A percentile compares a stretch with the other conserved stretches of the same genome.
Evolutionary conservation across 306 rosid species (phyloP).

Genomic region (Lotus japonicus): DNA sequence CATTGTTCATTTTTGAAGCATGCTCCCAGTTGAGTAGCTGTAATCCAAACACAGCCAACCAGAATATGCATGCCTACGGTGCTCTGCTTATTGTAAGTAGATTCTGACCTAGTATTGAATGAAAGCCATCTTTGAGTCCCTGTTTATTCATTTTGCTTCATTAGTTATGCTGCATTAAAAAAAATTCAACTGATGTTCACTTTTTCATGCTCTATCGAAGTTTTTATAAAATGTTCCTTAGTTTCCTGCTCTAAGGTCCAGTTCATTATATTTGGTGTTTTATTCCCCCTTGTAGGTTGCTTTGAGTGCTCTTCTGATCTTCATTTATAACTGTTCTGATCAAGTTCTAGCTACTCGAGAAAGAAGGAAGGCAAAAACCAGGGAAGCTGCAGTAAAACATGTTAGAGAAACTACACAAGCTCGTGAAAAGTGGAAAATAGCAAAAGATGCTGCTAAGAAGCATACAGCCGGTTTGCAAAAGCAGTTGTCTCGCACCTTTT

Average conservation of each 20-base stretch:
- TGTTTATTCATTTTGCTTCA: not conserved
- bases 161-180: not conserved
- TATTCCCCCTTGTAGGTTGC: constrained; percentile 43
- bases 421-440: constrained; percentile 66
- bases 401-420: constrained; percentile 69
- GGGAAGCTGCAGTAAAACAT: constrained; percentile 76
- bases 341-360: constrained; percentile 69
- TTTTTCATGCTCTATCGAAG: not conserved
- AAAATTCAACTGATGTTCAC: not conserved
- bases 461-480: constrained; percentile 35
- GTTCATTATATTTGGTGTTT: constrained; percentile 20
- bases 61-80: constrained; percentile 72
- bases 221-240: not conserved
- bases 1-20: constrained; percentile 47
- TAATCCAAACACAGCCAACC: constrained; percentile 60
- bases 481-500: constrained; percentile 57
- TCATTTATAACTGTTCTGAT: constrained; percentile 69
- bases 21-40: constrained; percentile 75
- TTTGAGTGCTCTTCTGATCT: constrained; percentile 47
- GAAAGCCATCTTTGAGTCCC: not conserved
- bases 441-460: constrained; percentile 57
- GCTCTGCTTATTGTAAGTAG: constrained; percentile 66
- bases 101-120: constrained; percentile 14
- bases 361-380: constrained; percentile 57
- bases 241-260: constrained; percentile 6